phyloP scores from a whole-genome alignment of 1,284 basidiomycete genomes.

The Lignosus rhinocerotis region DNA sequence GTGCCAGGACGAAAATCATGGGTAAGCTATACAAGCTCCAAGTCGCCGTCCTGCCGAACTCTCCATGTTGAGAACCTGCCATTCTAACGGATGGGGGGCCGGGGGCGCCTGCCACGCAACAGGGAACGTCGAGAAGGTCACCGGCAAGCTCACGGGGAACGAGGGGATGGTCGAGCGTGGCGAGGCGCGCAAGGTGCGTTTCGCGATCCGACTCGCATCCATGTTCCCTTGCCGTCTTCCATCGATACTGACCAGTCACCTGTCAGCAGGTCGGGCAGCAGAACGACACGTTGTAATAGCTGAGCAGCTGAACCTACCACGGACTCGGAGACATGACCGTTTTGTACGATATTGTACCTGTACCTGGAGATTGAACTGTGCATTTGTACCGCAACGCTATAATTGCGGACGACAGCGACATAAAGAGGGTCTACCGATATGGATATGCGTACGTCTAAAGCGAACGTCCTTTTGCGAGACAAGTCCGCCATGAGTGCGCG shows the following conservation, averaged over 20 bases:
- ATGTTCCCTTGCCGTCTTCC: not conserved
- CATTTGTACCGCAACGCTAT: too few species aligned
- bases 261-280: not conserved
- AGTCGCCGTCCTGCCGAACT: too few species aligned
- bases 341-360: too few species aligned
- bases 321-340: too few species aligned
- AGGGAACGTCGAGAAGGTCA: slow-evolving; percentile 30
- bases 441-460: not conserved
- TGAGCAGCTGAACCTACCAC: not conserved
- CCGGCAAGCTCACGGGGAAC: slow-evolving; percentile 19
- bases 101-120: too few species aligned
- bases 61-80: not conserved
- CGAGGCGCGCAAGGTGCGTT: slow-evolving; percentile 16
- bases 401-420: not conserved
- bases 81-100: not conserved
- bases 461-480: not conserved
- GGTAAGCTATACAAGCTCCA: too few species aligned
- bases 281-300: not conserved
- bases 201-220: not conserved
- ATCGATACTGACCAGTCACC: not conserved
- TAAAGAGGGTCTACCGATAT: not conserved
- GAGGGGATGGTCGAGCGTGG: slow-evolving; percentile 15
- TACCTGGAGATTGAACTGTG: too few species aligned
- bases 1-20: too few species aligned
- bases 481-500: not conserved